Evolutionary conservation across 768 basidiomycete genomes (phyloP).

Genomic region (Russula virescens): DNA sequence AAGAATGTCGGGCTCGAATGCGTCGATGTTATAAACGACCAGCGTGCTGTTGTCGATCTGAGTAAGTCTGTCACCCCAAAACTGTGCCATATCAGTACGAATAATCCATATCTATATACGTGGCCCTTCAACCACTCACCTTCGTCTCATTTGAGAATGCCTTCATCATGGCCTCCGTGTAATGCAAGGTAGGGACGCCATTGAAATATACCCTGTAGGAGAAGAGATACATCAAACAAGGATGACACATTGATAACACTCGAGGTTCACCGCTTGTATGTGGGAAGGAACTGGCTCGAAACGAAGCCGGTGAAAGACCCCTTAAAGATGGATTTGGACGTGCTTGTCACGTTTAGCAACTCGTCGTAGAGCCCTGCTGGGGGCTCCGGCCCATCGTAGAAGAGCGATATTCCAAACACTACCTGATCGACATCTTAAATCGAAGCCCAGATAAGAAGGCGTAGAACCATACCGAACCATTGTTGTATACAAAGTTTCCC

Average conservation of each 20-base stretch:
- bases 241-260: neutral
- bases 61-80: slow-evolving; percentile 1
- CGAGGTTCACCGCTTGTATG: slow-evolving; percentile 21
- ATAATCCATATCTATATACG: neutral
- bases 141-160: slow-evolving; percentile 9
- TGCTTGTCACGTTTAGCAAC: slow-evolving; percentile 34
- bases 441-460: slow-evolving; percentile 27
- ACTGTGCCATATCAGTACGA: neutral
- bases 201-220: slow-evolving; percentile 15
- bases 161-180: slow-evolving; percentile 2
- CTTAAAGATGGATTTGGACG: slow-evolving; percentile 35
- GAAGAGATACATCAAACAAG: neutral
- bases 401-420: slow-evolving; percentile 29
- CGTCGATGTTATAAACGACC: slow-evolving; percentile 1
- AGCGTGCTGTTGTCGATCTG: neutral
- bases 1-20: slow-evolving; percentile 3
- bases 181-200: neutral
- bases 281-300: slow-evolving; percentile 30
- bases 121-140: neutral
- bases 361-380: slow-evolving; percentile 43
- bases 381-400: slow-evolving; percentile 49
- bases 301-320: slow-evolving; percentile 33
- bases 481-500: neutral
- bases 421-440: slow-evolving; percentile 23
- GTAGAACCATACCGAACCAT: slow-evolving; percentile 28